Evolutionary conservation across 106 monocot species (phyloP).

Genomic region (Posidonia australis): DNA sequence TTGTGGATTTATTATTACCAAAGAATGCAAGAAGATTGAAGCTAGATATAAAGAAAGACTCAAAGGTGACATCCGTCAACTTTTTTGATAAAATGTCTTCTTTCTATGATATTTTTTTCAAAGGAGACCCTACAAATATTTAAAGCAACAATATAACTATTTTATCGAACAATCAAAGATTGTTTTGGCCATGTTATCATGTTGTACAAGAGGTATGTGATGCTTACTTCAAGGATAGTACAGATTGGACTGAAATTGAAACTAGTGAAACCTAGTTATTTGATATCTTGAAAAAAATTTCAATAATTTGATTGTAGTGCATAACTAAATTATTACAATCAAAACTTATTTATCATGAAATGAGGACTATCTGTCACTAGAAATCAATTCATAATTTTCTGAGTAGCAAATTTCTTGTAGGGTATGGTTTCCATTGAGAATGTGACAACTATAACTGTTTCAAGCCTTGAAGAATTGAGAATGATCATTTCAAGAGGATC

Average conservation of each 20-base stretch:
- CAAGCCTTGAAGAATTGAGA: conserved; percentile 67
- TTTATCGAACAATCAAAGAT: no score
- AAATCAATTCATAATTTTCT: background rate
- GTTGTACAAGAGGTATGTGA: no score
- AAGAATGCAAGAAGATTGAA: conserved; percentile 62
- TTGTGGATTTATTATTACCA: conserved; percentile 80
- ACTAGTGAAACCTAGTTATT: no score
- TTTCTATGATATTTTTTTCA: background rate
- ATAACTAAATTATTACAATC: background rate
- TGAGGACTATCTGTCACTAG: background rate
- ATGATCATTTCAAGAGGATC: conserved; percentile 60
- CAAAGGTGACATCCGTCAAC: conserved; percentile 49
- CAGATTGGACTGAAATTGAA: no score
- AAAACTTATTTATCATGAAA: background rate
- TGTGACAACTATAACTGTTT: conserved; percentile 56
- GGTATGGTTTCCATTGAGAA: conserved; percentile 94
- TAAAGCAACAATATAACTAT: no score
- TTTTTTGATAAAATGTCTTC: background rate
- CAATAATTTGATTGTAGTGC: no score
- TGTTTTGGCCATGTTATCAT: no score
- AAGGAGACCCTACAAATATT: background rate
- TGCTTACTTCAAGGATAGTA: no score
- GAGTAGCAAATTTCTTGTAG: conserved; percentile 19
- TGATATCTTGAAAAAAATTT: no score
- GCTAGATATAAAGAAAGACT: conserved; percentile 91